Conservation (phyloP, 2,329 filamentous ascomycete species). For the Mycosphaerella arachidis region DNA sequence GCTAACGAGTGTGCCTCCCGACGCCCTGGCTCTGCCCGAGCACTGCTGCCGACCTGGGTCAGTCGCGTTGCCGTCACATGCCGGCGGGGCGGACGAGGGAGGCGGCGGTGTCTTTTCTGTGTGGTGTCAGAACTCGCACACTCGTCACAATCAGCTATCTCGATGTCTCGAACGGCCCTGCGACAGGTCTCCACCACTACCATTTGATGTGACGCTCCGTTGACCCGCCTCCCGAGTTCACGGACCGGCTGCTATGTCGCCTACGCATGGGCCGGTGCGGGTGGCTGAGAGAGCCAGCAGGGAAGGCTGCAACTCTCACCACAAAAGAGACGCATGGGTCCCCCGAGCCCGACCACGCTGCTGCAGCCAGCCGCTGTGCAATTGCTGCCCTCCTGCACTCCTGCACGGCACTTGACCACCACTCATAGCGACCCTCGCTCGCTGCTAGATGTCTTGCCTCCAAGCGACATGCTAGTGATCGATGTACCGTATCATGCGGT, state of each 20-base stretch:
- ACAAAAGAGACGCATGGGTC: constrained; percentile 1
- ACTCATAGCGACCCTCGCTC: background rate
- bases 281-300: constrained; percentile 2
- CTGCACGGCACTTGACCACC: background rate
- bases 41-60: background rate
- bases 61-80: background rate
- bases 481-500: background rate
- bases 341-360: constrained; percentile 1
- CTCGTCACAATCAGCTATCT: background rate
- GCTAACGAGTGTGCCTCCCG: background rate
- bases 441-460: background rate
- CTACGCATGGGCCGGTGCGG: constrained; percentile 8
- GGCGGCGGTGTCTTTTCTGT: background rate
- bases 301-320: constrained; percentile 6
- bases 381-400: background rate
- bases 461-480: background rate
- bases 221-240: constrained; percentile 16
- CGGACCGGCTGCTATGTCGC: constrained; percentile 8
- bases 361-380: background rate
- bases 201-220: constrained; percentile 1
- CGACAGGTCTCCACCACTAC: background rate
- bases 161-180: background rate
- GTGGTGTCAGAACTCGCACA: background rate
- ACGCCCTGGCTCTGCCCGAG: background rate
- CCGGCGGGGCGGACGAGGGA: background rate